A percentile compares a stretch with the other conserved stretches of the same genome.
These are phyloP conservation scores for Fraxinus pennsylvanica DNA, from an alignment of 257 asterid species.

Conservation along the genomic window DNA sequence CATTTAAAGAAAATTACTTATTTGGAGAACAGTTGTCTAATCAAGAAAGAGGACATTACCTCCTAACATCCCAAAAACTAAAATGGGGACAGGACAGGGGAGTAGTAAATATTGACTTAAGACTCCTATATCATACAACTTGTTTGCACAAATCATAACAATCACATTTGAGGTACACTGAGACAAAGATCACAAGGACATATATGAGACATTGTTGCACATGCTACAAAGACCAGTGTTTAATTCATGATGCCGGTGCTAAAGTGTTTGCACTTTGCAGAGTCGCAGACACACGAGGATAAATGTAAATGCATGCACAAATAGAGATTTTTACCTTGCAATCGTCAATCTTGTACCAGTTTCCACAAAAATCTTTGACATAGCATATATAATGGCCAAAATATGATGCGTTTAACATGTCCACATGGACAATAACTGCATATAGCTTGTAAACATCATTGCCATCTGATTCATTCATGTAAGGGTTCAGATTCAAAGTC, in stretches of 20 bases:
- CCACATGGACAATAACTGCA: constrained; percentile 95
- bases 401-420: constrained; percentile 95
- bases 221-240: neutral
- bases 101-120: neutral
- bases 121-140: neutral
- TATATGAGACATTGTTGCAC: neutral
- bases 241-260: neutral
- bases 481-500: constrained; percentile 71
- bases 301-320: neutral
- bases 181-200: neutral
- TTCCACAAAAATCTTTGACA: constrained; percentile 74
- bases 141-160: neutral
- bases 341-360: constrained; percentile 91
- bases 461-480: constrained; percentile 70
- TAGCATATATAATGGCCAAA: constrained; percentile 98
- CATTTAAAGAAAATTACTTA: too few relatives aligned
- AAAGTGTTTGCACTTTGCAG: neutral
- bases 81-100: neutral
- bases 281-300: neutral
- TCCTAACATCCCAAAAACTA: neutral
- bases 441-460: constrained; percentile 76
- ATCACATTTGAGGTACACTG: neutral
- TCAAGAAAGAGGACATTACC: neutral
- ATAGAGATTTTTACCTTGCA: constrained; percentile 62
- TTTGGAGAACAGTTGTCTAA: neutral